phyloP scores from a whole-genome alignment of 176 grass and related monocot genomes.

The Cenchrus fungigraminus region DNA sequence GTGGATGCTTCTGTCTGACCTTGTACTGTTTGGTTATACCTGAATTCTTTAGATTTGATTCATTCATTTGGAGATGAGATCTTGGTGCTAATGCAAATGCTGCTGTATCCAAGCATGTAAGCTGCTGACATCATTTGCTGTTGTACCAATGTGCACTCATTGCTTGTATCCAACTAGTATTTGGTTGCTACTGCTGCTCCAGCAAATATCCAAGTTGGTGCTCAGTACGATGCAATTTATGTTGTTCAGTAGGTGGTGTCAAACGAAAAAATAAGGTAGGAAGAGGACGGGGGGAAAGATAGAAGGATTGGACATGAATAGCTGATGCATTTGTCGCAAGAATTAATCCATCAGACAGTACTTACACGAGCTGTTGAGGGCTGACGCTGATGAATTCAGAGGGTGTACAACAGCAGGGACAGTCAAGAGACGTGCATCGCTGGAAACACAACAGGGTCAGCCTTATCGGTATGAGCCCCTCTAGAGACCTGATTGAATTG shows the following conservation, averaged over 20 bases:
- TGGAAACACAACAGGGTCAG: conserved; percentile 7
- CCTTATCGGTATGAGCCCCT: conserved; percentile 17
- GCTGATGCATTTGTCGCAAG: background rate
- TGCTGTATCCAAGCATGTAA: background rate
- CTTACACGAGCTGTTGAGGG: background rate
- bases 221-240: background rate
- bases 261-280: background rate
- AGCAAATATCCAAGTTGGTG: background rate
- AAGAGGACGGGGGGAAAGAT: background rate
- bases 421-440: background rate
- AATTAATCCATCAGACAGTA: background rate
- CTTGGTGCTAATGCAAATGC: background rate
- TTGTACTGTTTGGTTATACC: background rate
- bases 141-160: background rate
- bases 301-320: background rate
- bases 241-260: background rate
- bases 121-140: conserved; percentile 22
- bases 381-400: background rate
- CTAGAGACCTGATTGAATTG: background rate
- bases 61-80: conserved; percentile 5
- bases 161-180: background rate
- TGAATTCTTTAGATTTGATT: background rate
- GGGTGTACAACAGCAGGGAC: background rate
- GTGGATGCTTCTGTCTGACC: conserved; percentile 14
- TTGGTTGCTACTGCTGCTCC: background rate